Conservation (phyloP, 768 basidiomycete species). For the Boletus bicolor region DNA sequence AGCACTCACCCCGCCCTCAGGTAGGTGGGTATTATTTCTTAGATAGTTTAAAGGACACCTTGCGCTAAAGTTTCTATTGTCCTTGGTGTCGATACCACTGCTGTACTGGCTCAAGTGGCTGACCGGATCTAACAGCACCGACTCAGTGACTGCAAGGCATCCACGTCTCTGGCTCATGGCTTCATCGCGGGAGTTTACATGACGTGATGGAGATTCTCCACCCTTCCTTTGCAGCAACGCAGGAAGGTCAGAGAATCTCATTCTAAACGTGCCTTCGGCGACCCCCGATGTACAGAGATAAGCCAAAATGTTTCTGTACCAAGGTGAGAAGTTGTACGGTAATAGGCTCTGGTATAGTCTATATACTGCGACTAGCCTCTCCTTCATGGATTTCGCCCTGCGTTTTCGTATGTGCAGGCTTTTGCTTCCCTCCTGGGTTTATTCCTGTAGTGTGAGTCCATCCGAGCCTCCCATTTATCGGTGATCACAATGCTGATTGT, state of each 20-base stretch:
- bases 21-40: not conserved
- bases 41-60: not conserved
- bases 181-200: slow-evolving; percentile 16
- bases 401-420: not conserved
- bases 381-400: not conserved
- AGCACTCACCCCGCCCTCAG: not conserved
- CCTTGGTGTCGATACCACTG: not conserved
- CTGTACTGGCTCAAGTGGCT: not conserved
- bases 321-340: not conserved
- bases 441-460: not conserved
- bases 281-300: slow-evolving; percentile 3
- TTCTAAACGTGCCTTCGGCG: slow-evolving; percentile 16
- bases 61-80: not conserved
- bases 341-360: not conserved
- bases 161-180: slow-evolving; percentile 21
- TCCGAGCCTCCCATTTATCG: not conserved
- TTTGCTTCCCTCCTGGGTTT: not conserved
- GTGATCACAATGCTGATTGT: not conserved
- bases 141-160: slow-evolving; percentile 2
- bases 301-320: not conserved
- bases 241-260: slow-evolving; percentile 19
- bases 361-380: not conserved
- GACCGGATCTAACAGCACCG: not conserved
- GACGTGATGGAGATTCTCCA: slow-evolving; percentile 25
- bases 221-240: slow-evolving; percentile 23